Evolutionary conservation across 176 grass and related monocot genomes (phyloP).

Genomic region (Rhynchospora tenuis): DNA sequence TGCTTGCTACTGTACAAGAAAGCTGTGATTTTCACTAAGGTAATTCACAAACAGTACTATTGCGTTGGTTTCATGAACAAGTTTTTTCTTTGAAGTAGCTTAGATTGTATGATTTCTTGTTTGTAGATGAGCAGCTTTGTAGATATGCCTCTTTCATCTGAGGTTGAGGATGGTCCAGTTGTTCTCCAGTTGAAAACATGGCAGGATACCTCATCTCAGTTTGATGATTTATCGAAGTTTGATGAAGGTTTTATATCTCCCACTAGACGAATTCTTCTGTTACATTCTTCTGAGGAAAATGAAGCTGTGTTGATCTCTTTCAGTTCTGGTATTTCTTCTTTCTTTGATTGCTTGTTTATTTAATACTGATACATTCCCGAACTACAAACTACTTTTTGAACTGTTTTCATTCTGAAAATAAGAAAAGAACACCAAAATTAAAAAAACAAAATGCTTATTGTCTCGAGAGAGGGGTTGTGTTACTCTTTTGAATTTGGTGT

Average conservation of each 20-base stretch:
- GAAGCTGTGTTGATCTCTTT: constrained; percentile 43
- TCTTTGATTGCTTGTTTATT: constrained; percentile 3
- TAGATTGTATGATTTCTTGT: constrained; percentile 4
- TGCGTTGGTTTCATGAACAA: background rate
- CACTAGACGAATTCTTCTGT: constrained; percentile 47
- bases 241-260: constrained; percentile 83
- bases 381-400: background rate
- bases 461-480: too few relatives aligned
- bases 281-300: constrained; percentile 56
- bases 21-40: too few relatives aligned
- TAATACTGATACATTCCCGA: background rate
- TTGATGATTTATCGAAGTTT: constrained; percentile 69
- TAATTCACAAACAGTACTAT: too few relatives aligned
- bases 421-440: background rate
- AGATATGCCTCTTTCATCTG: constrained; percentile 35
- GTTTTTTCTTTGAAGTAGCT: background rate
- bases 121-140: constrained; percentile 32
- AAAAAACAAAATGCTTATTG: background rate
- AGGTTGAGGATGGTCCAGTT: constrained; percentile 51
- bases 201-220: constrained; percentile 28
- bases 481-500: background rate
- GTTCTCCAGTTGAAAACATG: constrained; percentile 74
- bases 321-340: constrained; percentile 30
- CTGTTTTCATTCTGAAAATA: background rate
- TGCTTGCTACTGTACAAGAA: too few relatives aligned